A percentile compares a stretch with the other conserved stretches of the same genome.
Evolutionary conservation across 2,329 filamentous ascomycete genomes (phyloP).

Genomic region (Scedosporium boydii): DNA sequence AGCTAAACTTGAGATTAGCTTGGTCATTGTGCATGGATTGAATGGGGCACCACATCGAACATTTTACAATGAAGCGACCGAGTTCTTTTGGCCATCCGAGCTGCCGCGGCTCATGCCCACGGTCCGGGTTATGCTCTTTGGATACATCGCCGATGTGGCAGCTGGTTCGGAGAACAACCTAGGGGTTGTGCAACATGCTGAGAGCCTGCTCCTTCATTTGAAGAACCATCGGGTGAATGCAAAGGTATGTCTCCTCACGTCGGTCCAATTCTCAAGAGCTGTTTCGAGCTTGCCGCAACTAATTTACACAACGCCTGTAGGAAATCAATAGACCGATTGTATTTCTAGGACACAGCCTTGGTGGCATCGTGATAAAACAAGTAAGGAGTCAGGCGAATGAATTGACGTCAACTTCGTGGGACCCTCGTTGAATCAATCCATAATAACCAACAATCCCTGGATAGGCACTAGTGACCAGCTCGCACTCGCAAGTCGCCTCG

Average conservation of each 20-base stretch:
- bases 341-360: conserved; percentile 10
- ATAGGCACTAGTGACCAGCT: conserved; percentile 7
- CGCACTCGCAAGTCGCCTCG: neutral
- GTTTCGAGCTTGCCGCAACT: too few species aligned
- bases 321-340: conserved; percentile 5
- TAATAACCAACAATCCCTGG: too few species aligned
- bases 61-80: conserved; percentile 6
- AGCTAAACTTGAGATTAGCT: neutral
- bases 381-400: neutral
- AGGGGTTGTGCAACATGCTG: conserved; percentile 6
- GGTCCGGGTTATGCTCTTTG: conserved; percentile 10
- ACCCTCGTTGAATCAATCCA: too few species aligned
- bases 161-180: conserved; percentile 4
- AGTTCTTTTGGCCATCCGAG: conserved; percentile 8
- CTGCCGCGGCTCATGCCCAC: conserved; percentile 3
- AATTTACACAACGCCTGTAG: too few species aligned
- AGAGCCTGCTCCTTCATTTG: neutral
- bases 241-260: neutral
- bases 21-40: conserved; percentile 9
- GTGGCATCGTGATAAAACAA: conserved; percentile 10
- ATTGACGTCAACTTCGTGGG: too few species aligned
- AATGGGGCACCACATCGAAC: conserved; percentile 8
- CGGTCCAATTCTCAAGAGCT: too few species aligned
- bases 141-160: conserved; percentile 8
- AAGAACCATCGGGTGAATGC: neutral